Evolutionary conservation across 148 eudicot genomes (phyloP), one percentile per base, ranked within the genome.

Genomic region (Beta vulgaris): DNA sequence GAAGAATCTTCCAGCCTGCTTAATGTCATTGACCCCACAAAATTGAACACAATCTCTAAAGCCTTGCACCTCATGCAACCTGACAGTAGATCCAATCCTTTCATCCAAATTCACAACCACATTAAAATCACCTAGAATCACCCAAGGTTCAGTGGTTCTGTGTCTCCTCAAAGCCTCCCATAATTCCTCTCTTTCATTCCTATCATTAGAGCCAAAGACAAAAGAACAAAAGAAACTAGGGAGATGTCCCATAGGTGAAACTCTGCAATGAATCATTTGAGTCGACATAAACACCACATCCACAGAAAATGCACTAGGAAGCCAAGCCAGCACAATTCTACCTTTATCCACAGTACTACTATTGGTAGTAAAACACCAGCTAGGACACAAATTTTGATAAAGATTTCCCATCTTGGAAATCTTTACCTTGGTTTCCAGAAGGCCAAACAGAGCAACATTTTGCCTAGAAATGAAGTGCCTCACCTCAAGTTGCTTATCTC

Each of bases 171-270:
- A 19, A 29, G 6, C 68, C 16, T 0, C 7, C 68, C 68, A 64
- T 10, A 36, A 15, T 15, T 23, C 2, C 19, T 15, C 1, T 21
- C 44, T 31, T 14, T 6, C 31, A 2, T 4, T 25, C 34, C 1
- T 7, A 60, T 60, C 37, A 60, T 31, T 60, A 0, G 11, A 14
- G 0, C 65, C 65, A 60, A 12, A 60, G 0, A 60, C 65, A 60
- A 29, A 29, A 10, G 65, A 29, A 4, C 32, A 28, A 0, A 19
- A 1, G 31, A 29, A 31, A n/a, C n/a, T n/a, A 3, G 12, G 2
- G 0, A 0, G 0, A 2, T 18, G 2, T 28, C 19, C 1, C 8
- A 2, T 1, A 2, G 31, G 0, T 25, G 19, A 0, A 31, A 1
- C 15, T 5, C 29, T 11, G 2, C 25, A 60, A 29, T 34, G 18